Base-by-base conservation (phyloP, 345 rosid species). In the Tarenaya hassleriana region DNA sequence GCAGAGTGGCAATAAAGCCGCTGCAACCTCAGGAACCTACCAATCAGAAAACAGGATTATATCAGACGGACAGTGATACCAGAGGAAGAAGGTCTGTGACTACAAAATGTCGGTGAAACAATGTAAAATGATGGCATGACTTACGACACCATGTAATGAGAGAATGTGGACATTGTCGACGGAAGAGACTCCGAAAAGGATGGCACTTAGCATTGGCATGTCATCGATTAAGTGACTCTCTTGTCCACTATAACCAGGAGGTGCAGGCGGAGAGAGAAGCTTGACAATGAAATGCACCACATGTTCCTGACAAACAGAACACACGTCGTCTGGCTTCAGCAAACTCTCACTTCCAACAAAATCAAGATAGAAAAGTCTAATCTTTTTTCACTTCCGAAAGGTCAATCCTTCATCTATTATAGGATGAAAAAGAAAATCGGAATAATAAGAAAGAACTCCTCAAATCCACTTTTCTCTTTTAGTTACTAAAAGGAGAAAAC, bases 1-100 rank as follows among this genome's bases (percentile, higher is more conserved):
- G 59, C 89, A 82, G 15, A 82, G 71, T 44, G 85, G 89, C 75
- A 82, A 60, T 50, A 82, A 62, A 53, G 85, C 58, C 38, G 85
- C 82, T 14, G 82, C 89, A 63, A 82, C 77, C 67, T 82, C 85
- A 17, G 89, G 89, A 37, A 82, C 67, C 89, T 82, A 72, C 9
- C 20, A 1, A 10, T 3, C 12, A 13, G n/a, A 20, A 19, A 41
- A 54, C 8, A 10, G 17, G 17, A 7, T 12, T n/a, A 10, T 5
- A 18, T 44, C 20, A 16, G 12, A 46, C 7, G 15, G 29, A 24
- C 2, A 24, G 5, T 13, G 18, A n/a, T n/a, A n/a, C 15, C 14
- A 8, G 18, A 41, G 15, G 3, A n/a, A 9, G 8, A 8, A 19
- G 13, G 9, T 41, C 46, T 13, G 46, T 41, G 15, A 9, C 35